Conservation (phyloP, 305 asterid species). For the Fraxinus baroniana region DNA sequence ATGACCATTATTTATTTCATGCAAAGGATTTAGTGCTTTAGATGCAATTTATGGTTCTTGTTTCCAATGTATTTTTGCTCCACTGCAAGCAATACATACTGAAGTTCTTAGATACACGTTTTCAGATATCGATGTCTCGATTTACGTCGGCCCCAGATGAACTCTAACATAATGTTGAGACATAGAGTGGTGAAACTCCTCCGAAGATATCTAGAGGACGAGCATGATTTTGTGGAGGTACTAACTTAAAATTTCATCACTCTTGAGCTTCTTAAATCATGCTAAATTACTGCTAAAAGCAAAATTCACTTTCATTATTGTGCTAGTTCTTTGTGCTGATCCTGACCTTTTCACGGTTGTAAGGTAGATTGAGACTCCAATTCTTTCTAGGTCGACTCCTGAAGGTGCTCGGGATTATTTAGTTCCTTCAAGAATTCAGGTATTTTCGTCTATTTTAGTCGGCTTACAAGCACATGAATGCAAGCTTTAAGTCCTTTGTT, state of each 20-base stretch:
- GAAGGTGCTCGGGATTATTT: conserved; percentile 99
- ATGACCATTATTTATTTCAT: conserved; percentile 5
- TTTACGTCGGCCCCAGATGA: conserved; percentile 80
- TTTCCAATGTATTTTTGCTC: conserved; percentile 15
- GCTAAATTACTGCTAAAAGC: conserved; percentile 1
- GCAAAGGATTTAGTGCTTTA: background rate
- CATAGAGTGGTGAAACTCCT: conserved; percentile 85
- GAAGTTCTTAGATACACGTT: conserved; percentile 23
- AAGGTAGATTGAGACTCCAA: conserved; percentile 99
- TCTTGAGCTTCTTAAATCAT: conserved; percentile 7
- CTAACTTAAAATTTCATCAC: conserved; percentile 16
- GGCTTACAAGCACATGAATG: background rate
- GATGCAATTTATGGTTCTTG: background rate
- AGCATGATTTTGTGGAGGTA: conserved; percentile 91
- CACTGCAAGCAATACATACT: conserved; percentile 18
- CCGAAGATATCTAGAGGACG: conserved; percentile 87
- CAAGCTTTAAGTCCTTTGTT: background rate
- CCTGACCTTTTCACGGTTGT: conserved; percentile 65
- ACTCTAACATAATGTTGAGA: conserved; percentile 72
- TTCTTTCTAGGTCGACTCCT: conserved; percentile 96
- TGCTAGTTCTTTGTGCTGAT: conserved; percentile 49
- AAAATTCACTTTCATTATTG: conserved; percentile 8
- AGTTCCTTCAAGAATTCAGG: conserved; percentile 98
- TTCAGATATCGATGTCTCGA: conserved; percentile 90
- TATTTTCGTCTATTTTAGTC: conserved; percentile 24